Conservation (phyloP, 31 red algal species). For the Endocladia muricata region DNA sequence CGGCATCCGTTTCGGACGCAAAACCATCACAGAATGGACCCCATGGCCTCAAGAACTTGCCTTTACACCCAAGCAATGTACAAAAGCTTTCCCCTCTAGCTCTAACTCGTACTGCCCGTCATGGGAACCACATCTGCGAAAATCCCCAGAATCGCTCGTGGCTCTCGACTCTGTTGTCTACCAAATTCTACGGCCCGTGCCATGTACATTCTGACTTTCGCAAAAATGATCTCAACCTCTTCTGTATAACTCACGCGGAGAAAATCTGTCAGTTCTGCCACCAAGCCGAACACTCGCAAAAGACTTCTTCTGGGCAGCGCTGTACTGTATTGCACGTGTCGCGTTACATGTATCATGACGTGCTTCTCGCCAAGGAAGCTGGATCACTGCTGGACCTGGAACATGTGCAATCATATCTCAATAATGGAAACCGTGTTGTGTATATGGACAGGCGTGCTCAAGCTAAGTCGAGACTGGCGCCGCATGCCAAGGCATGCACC, state of each 20-base stretch:
- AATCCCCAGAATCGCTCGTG: no score
- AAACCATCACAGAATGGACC: no score
- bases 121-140: no score
- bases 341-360: slow-evolving; percentile 53
- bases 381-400: slow-evolving; percentile 3
- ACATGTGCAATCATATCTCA: slow-evolving; percentile 25
- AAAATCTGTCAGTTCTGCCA: slow-evolving; percentile 26
- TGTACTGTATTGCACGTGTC: slow-evolving; percentile 39
- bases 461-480: slow-evolving; percentile 28
- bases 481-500: slow-evolving; percentile 27
- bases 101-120: no score
- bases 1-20: no score
- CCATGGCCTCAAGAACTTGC: no score
- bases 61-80: no score
- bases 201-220: slow-evolving; percentile 15
- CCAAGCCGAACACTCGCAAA: slow-evolving; percentile 1
- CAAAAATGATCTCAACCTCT: slow-evolving; percentile 29
- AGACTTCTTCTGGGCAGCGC: no score
- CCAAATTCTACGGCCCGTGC: slow-evolving; percentile 35
- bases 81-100: no score
- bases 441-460: slow-evolving; percentile 46
- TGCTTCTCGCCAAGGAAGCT: slow-evolving; percentile 5
- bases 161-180: slow-evolving; percentile 8
- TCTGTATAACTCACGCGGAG: slow-evolving; percentile 2
- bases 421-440: slow-evolving; percentile 43